Evolutionary conservation across 2,329 filamentous ascomycete species (phyloP), one percentile per base, ranked within the genome.

Genomic region (Hymenoscyphus salicellus): DNA sequence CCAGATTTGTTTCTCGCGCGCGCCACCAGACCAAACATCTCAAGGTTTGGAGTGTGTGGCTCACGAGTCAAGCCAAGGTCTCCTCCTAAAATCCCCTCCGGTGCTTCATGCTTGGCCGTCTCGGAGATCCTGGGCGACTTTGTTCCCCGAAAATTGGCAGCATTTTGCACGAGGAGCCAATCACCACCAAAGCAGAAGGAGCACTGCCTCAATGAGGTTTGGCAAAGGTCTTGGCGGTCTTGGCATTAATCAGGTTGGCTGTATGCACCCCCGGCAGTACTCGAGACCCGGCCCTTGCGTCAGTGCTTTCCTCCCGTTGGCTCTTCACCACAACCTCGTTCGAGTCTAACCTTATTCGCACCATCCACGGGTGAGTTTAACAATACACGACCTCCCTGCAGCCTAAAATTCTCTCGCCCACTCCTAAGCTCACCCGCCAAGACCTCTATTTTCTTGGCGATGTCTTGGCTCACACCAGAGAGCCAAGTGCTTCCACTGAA

Each of bases 41-140:
- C 33, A 16, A 38, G 33, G n/a, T n/a, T n/a, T n/a, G n/a, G n/a
- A n/a, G 43, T 49, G 43, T 49, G 43, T 49, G 43, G 43, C 23
- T 7, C 43, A 23, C 46, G 46, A 52, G 46, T 52, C 46, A 52
- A 38, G 46, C 46, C 46, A 52, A 52, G 46, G 8, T 26, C 46
- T 52, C n/a, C 41, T 46, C 41, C 36, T 38, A 38, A 38, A 38
- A 38, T 38, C 4, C 36, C 36, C 36, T 38, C 41, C 17, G 17
- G 7, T 46, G 41, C 41, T 46, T 52, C 46, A 52, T 23, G 20
- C 46, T 52, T 52, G 46, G 46, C 46, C 46, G 46, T 52, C 46
- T 52, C 46, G 46, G 46, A 52, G 46, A 52, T 52, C 46, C 46
- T 52, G 23, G 46, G 46, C 28, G 46, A 52, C 46, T 52, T 52